phyloP scores from a whole-genome alignment of 2,329 filamentous ascomycete genomes.

The Emmonsia crescens region DNA sequence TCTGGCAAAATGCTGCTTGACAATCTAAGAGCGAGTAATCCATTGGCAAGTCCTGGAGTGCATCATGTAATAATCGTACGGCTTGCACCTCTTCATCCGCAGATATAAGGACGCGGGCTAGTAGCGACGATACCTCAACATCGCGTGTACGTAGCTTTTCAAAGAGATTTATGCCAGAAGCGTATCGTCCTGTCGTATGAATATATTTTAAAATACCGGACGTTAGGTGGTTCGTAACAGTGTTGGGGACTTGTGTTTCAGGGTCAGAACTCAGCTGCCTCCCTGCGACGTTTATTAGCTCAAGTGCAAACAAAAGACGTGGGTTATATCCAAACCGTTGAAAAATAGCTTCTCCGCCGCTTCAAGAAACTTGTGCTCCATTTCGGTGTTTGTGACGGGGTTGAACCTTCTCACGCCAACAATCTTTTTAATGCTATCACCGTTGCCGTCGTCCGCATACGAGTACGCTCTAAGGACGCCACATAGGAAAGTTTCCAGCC shows the following conservation, averaged over 20 bases:
- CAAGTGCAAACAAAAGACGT: neutral
- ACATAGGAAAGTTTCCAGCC: slow-evolving; percentile 96
- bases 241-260: slow-evolving; percentile 92
- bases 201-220: slow-evolving; percentile 92
- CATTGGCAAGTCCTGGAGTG: slow-evolving; percentile 86
- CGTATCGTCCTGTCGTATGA: slow-evolving; percentile 83
- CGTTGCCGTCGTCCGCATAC: slow-evolving; percentile 90
- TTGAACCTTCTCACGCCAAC: slow-evolving; percentile 97
- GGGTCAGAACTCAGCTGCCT: slow-evolving; percentile 95
- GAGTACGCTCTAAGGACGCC: slow-evolving; percentile 89
- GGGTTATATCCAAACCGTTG: slow-evolving; percentile 48
- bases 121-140: slow-evolving; percentile 82
- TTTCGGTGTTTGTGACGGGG: slow-evolving; percentile 94
- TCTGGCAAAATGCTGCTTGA: slow-evolving; percentile 82
- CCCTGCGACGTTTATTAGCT: slow-evolving; percentile 42
- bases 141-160: slow-evolving; percentile 88
- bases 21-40: slow-evolving; percentile 94
- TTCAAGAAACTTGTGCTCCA: slow-evolving; percentile 89
- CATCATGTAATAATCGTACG: slow-evolving; percentile 75
- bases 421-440: slow-evolving; percentile 90
- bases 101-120: slow-evolving; percentile 84
- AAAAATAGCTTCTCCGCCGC: slow-evolving; percentile 94
- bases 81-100: slow-evolving; percentile 97
- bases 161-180: slow-evolving; percentile 94
- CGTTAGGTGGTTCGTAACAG: slow-evolving; percentile 90